Conservation (phyloP, 2,329 filamentous ascomycete genomes). For the Falciphora oryzae region DNA sequence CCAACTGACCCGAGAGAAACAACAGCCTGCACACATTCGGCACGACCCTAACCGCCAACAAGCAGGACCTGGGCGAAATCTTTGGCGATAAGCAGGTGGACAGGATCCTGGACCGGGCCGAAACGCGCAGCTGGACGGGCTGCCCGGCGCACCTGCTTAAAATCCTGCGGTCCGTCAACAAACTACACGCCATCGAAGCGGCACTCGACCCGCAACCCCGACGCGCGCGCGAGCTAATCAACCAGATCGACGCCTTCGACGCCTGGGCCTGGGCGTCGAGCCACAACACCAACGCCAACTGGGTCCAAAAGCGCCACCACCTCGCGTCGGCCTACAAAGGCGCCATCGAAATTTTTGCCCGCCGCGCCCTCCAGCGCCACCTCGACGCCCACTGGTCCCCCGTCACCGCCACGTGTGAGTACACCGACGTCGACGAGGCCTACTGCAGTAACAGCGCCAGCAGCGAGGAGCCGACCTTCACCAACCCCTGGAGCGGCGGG, state of each 20-base stretch:
- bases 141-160: slow-evolving; percentile 10
- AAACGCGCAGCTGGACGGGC: slow-evolving; percentile 11
- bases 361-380: slow-evolving; percentile 10
- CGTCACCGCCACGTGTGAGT: not conserved
- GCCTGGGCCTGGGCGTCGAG: not conserved
- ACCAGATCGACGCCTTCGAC: slow-evolving; percentile 4
- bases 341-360: slow-evolving; percentile 11
- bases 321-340: slow-evolving; percentile 13
- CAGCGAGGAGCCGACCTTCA: not conserved
- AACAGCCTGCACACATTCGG: slow-evolving; percentile 5
- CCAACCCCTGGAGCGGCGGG: not conserved
- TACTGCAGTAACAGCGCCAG: not conserved
- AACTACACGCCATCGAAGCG: not conserved
- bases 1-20: not conserved
- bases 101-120: slow-evolving; percentile 10
- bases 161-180: slow-evolving; percentile 5
- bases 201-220: slow-evolving; percentile 1
- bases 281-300: not conserved
- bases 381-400: not conserved
- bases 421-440: slow-evolving; percentile 4
- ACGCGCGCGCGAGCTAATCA: slow-evolving; percentile 3
- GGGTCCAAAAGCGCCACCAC: slow-evolving; percentile 5
- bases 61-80: slow-evolving; percentile 5
- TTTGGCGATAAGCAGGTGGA: slow-evolving; percentile 4
- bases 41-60: slow-evolving; percentile 5